A percentile compares a stretch with the other conserved stretches of the same genome.
phyloP scores from a whole-genome alignment of 371 early-diverging fungal species.

The Apophysomyces variabilis region DNA sequence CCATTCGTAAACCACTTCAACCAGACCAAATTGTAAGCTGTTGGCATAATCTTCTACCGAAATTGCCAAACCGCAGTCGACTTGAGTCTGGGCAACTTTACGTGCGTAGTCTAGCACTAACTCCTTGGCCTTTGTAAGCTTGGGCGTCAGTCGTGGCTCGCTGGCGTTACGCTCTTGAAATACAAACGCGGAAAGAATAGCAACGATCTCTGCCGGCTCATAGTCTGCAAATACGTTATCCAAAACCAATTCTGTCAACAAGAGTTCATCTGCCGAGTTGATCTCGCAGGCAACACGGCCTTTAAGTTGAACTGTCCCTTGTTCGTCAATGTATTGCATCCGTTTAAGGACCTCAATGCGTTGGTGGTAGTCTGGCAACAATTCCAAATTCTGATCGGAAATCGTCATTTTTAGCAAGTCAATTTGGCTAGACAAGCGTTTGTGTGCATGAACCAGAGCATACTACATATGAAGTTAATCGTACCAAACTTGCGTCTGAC shows the following conservation, averaged over 20 bases:
- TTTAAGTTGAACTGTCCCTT: conserved; percentile 91
- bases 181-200: conserved; percentile 95
- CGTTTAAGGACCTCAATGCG: conserved; percentile 82
- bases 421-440: conserved; percentile 68
- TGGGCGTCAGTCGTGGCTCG: conserved; percentile 68
- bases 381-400: conserved; percentile 89
- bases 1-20: conserved; percentile 99
- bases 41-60: conserved; percentile 57
- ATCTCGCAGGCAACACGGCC: conserved; percentile 99
- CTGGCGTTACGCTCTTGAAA: conserved; percentile 89
- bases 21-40: conserved; percentile 82
- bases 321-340: conserved; percentile 83
- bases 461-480: conserved; percentile 52
- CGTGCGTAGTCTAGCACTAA: conserved; percentile 67
- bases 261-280: conserved; percentile 94
- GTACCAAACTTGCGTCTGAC: neutral
- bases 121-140: conserved; percentile 63
- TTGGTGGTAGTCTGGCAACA: conserved; percentile 92
- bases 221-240: conserved; percentile 93
- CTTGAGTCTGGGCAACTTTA: conserved; percentile 77
- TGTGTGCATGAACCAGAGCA: conserved; percentile 69
- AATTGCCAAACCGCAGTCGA: conserved; percentile 69
- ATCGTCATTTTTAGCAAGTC: conserved; percentile 77
- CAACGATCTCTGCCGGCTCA: conserved; percentile 93
- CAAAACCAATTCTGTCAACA: conserved; percentile 97